phyloP scores from a whole-genome alignment of 2,329 filamentous ascomycete genomes.

The Claviceps capensis region DNA sequence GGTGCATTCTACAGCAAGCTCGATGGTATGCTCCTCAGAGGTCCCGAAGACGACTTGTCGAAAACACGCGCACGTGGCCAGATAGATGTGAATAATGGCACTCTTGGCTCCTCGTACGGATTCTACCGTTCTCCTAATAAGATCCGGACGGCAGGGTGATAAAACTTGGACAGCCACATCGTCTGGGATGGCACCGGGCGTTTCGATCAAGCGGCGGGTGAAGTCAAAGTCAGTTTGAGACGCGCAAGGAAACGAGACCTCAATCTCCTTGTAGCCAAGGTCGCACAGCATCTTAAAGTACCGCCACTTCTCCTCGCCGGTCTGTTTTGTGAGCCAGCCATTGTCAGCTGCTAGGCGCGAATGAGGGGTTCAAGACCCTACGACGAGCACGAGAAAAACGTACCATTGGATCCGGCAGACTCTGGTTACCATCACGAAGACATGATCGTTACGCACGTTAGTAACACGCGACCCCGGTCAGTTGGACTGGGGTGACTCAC shows the following conservation, averaged over 20 bases:
- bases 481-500: neutral
- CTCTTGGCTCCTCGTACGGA: conserved; percentile 83
- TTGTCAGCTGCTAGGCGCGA: neutral
- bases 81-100: conserved; percentile 87
- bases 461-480: neutral
- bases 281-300: conserved; percentile 93
- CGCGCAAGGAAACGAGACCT: conserved; percentile 88
- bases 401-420: conserved; percentile 85
- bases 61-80: conserved; percentile 94
- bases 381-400: conserved; percentile 12
- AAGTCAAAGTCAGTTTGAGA: conserved; percentile 96
- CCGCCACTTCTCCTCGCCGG: conserved; percentile 84
- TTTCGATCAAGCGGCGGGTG: conserved; percentile 73
- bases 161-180: conserved; percentile 89
- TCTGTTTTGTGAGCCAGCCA: conserved; percentile 35
- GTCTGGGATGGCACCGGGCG: conserved; percentile 68
- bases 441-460: neutral
- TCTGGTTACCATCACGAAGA: conserved; percentile 80
- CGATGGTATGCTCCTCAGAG: conserved; percentile 67
- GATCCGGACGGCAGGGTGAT: conserved; percentile 79
- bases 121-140: conserved; percentile 81
- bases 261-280: conserved; percentile 94
- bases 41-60: conserved; percentile 81
- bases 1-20: conserved; percentile 72
- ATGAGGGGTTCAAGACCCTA: neutral